phyloP scores from a whole-genome alignment of 441 rosid genomes.

The Dalechampia spathulata region DNA sequence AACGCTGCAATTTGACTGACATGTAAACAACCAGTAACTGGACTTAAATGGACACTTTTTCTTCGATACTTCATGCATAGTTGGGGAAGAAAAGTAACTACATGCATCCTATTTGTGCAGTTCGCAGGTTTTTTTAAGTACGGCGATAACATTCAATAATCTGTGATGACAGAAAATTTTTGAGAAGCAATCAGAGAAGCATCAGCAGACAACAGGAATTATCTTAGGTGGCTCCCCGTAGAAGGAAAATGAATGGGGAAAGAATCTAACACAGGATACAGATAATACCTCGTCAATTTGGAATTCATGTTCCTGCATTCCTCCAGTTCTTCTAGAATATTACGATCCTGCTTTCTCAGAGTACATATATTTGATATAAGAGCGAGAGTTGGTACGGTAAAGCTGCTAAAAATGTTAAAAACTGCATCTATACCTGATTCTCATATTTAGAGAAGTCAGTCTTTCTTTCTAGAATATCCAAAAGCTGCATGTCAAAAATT shows the following conservation, averaged over 20 bases:
- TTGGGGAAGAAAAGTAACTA: background rate
- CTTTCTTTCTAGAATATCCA: conserved; percentile 45
- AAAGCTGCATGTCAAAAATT: conserved; percentile 39
- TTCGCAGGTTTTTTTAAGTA: background rate
- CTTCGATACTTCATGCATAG: background rate
- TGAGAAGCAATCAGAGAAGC: background rate
- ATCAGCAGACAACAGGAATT: background rate
- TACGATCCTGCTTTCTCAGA: conserved; percentile 39
- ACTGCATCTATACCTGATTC: conserved; percentile 38
- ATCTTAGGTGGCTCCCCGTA: background rate
- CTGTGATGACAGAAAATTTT: conserved; percentile 1
- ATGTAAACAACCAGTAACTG: background rate
- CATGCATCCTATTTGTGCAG: background rate
- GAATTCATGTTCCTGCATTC: conserved; percentile 63
- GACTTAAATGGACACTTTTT: background rate
- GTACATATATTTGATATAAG: conserved; percentile 16
- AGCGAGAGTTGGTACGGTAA: conserved; percentile 11
- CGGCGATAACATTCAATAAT: background rate
- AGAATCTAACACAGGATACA: conserved; percentile 1
- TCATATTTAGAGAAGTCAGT: conserved; percentile 20
- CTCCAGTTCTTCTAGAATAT: conserved; percentile 50
- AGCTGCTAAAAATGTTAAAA: conserved; percentile 10
- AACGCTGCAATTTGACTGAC: background rate
- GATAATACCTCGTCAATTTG: conserved; percentile 57
- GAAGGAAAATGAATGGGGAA: background rate